Evolutionary conservation across 208 protist genomes (phyloP).

Genomic region (Angomonas deanei): DNA sequence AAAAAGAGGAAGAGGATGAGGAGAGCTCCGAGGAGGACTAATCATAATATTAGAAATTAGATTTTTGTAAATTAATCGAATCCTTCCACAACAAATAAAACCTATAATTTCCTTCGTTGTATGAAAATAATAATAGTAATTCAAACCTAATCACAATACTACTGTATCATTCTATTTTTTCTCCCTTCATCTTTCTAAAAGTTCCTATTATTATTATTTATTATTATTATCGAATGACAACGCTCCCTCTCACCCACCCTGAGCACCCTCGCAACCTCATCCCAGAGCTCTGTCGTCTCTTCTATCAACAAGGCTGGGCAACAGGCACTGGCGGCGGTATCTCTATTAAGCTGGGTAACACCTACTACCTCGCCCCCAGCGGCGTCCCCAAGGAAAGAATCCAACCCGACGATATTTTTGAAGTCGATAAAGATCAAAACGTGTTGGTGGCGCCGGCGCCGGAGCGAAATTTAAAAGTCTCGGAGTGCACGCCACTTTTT

Average conservation of each 20-base stretch:
- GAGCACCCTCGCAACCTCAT: slow-evolving; percentile 82
- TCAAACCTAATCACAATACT: neutral
- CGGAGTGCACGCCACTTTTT: slow-evolving; percentile 94
- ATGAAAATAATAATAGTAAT: slow-evolving; percentile 1
- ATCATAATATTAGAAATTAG: neutral
- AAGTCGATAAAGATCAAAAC: slow-evolving; percentile 58
- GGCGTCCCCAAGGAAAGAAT: slow-evolving; percentile 95
- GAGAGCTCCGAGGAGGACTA: neutral
- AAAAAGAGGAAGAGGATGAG: neutral
- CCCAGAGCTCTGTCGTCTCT: slow-evolving; percentile 87
- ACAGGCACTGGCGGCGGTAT: slow-evolving; percentile 96
- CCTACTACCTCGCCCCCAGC: slow-evolving; percentile 91
- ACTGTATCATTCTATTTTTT: slow-evolving; percentile 5
- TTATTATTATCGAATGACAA: no score
- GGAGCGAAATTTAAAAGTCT: slow-evolving; percentile 62
- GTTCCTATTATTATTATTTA: neutral
- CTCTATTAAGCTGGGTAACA: slow-evolving; percentile 66
- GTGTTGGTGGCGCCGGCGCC: slow-evolving; percentile 29
- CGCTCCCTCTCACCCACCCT: slow-evolving; percentile 32
- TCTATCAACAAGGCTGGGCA: slow-evolving; percentile 92
- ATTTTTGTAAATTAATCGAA: neutral
- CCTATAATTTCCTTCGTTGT: slow-evolving; percentile 10
- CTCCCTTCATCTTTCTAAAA: slow-evolving; percentile 6
- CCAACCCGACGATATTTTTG: slow-evolving; percentile 87
- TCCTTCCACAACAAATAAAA: neutral